Evolutionary conservation across 78 protist genomes (phyloP), one percentile per base, ranked within the genome.

Genomic region (Chrysochromulina parva): DNA sequence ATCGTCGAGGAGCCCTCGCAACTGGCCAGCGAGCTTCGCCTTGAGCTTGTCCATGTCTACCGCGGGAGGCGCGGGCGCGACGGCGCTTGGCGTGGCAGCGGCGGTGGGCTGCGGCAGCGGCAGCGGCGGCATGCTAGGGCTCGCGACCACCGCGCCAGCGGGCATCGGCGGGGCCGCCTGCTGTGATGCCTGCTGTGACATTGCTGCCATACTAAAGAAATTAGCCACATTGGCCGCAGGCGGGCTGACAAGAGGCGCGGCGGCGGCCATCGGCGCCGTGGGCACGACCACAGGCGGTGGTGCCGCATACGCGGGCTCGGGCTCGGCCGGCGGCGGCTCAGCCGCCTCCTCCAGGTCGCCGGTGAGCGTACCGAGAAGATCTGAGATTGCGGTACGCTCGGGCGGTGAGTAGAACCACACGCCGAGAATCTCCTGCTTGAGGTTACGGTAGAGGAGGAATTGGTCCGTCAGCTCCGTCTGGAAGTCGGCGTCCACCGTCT

Each of bases 381-480:
- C 78, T 2, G 78, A 28, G 14, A 69, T 69, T 50, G 4, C 78
- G 26, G 78, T 13, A 13, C 78, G 78, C 78, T 69, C 78, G 54
- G 38, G 52, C 52, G 78, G 38, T 50, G 78, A 69, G 78, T 69
- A 69, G 78, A 69, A 69, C 78, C 78, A 69, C 50, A 69, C 28
- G 78, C 78, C 78, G 78, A 28, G 22, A 50, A 69, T 69, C 78
- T 69, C 78, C 48, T 5, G 17, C 78, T 3, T 13, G 26, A 4
- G 13, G 50, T 69, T 69, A 4, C 78, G 38, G 48, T 69, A 69
- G 13, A 69, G 78, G 13, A 69, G 78, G 50, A 74, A 48, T 57
- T 74, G 52, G 13, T 74, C 84, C n/a, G 55, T 50, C 57, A 74
- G 52, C n/a, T 74, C 84, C 52, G 50, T 74, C 57, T 48, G 28